Percentiles rank a stretch among this genome's conserved stretches.
Conservation (phyloP, 257 asterid species). For the Coffea canephora region DNA sequence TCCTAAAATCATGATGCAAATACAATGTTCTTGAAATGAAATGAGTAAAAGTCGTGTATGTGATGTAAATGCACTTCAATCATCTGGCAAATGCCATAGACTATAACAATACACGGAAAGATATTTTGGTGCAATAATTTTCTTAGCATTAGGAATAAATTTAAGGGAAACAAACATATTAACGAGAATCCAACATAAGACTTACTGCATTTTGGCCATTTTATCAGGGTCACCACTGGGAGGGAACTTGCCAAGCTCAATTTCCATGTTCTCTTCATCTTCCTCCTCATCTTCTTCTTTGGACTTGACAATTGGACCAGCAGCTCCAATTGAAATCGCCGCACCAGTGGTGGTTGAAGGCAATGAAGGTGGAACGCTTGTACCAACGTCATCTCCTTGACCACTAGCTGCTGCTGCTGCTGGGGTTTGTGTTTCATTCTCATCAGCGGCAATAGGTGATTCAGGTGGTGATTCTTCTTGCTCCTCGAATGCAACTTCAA, state of each 20-base stretch:
- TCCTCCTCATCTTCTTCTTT: conserved; percentile 95
- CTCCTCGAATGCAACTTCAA: conserved; percentile 82
- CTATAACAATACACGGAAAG: not conserved
- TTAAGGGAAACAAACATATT: not conserved
- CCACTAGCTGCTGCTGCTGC: conserved; percentile 36
- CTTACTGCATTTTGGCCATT: conserved; percentile 92
- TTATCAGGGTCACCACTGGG: conserved; percentile 75
- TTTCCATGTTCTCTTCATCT: conserved; percentile 90
- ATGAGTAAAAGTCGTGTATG: not conserved
- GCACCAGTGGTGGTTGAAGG: conserved; percentile 44
- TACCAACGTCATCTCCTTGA: conserved; percentile 35
- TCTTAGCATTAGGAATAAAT: not conserved
- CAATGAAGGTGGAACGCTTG: conserved; percentile 29
- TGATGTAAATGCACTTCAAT: no score
- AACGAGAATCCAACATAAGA: conserved; percentile 2
- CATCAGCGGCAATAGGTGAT: conserved; percentile 73
- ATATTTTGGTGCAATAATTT: not conserved
- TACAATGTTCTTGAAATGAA: not conserved
- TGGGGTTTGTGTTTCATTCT: conserved; percentile 53
- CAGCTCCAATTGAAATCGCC: conserved; percentile 30
- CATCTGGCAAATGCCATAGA: not conserved
- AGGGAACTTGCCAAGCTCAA: conserved; percentile 68
- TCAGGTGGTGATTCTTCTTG: conserved; percentile 89
- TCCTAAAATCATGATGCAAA: not conserved
- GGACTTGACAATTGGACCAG: conserved; percentile 49